Evolutionary conservation across 495 filamentous ascomycete species (phyloP).

Genomic region (Neurospora pannonica): DNA sequence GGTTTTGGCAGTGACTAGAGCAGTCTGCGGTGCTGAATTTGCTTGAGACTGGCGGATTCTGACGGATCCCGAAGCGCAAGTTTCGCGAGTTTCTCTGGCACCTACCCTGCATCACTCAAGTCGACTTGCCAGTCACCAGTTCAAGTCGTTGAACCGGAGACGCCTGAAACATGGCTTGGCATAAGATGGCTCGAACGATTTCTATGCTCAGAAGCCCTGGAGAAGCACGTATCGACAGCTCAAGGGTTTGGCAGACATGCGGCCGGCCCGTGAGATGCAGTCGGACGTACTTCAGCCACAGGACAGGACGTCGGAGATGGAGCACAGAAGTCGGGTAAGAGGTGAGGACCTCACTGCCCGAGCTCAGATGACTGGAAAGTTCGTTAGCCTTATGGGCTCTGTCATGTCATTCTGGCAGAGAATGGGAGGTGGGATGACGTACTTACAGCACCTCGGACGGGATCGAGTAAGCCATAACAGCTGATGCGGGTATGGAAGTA

Average conservation of each 20-base stretch:
- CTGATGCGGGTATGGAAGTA: background rate
- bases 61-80: background rate
- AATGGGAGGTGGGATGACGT: background rate
- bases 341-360: background rate
- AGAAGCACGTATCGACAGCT: background rate
- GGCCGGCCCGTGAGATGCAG: background rate
- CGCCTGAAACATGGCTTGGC: background rate
- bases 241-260: background rate
- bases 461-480: background rate
- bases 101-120: background rate
- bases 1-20: background rate
- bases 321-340: background rate
- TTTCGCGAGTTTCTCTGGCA: background rate
- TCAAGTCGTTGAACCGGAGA: background rate
- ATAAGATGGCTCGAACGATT: background rate
- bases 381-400: background rate
- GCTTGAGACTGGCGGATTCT: background rate
- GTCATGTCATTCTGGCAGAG: background rate
- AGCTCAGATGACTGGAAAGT: background rate
- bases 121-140: background rate
- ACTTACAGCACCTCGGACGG: too few species aligned
- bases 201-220: background rate
- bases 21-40: background rate
- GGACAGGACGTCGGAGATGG: background rate
- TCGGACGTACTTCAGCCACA: background rate